phyloP scores from a whole-genome alignment of 2,329 filamentous ascomycete species.

The Sarocladiaceae sp. region DNA sequence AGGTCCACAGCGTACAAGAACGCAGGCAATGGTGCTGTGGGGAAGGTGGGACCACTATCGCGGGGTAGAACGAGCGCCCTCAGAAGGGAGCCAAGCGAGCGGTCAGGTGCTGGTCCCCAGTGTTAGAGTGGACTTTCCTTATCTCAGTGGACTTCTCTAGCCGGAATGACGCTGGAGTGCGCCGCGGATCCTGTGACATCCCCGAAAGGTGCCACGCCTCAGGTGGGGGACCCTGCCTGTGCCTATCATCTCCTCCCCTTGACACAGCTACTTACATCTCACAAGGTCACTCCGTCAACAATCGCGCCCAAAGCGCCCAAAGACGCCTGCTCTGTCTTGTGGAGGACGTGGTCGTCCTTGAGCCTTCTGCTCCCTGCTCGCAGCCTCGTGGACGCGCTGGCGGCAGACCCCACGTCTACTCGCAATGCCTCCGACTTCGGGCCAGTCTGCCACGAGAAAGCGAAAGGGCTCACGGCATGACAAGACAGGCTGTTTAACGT shows the following conservation, averaged over 20 bases:
- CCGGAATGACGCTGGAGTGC: background rate
- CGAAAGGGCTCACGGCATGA: background rate
- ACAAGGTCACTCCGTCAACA: background rate
- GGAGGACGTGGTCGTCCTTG: background rate
- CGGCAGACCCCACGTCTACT: background rate
- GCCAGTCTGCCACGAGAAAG: background rate
- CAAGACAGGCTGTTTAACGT: constrained; percentile 1
- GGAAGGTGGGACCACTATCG: too few relatives aligned
- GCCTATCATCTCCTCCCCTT: too few relatives aligned
- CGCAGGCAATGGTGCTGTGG: too few relatives aligned
- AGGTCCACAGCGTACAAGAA: too few relatives aligned
- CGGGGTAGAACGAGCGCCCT: background rate
- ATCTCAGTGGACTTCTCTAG: background rate
- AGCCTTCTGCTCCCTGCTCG: background rate
- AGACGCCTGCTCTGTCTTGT: background rate
- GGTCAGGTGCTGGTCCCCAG: background rate
- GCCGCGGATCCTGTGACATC: background rate
- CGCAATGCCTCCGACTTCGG: background rate
- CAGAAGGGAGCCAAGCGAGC: background rate
- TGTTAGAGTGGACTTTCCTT: background rate
- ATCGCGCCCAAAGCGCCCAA: background rate
- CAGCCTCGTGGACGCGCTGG: background rate
- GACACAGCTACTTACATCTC: background rate
- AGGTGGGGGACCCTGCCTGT: too few relatives aligned
- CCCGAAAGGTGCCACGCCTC: too few relatives aligned